Evolutionary conservation across 345 rosid species (phyloP).

Genomic region (Kandelia obovata): DNA sequence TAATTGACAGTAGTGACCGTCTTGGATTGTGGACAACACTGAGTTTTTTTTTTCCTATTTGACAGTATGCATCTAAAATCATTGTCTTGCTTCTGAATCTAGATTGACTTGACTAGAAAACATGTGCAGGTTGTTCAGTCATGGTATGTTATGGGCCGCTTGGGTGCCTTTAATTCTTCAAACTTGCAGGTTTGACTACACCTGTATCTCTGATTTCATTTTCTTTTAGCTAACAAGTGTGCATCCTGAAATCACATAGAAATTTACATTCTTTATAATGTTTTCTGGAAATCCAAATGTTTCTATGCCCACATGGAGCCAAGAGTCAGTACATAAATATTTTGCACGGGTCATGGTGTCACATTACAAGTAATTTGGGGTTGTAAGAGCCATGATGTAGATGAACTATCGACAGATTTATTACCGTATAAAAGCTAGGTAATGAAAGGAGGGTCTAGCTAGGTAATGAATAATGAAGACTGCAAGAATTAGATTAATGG

Average conservation of each 20-base stretch:
- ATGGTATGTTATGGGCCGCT: slow-evolving; percentile 94
- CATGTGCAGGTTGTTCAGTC: slow-evolving; percentile 71
- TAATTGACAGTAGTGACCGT: slow-evolving; percentile 1
- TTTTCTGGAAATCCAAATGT: not conserved
- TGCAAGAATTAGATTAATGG: too few species aligned
- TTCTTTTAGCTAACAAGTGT: not conserved
- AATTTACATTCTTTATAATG: not conserved
- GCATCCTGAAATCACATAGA: not conserved
- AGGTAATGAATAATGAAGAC: too few species aligned
- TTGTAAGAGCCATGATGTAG: too few species aligned
- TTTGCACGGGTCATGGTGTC: too few species aligned
- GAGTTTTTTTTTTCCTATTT: not conserved
- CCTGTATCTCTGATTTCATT: slow-evolving; percentile 1
- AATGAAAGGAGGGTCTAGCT: too few species aligned
- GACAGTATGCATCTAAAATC: not conserved
- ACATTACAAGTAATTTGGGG: too few species aligned
- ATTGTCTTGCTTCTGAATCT: not conserved
- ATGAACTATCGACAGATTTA: too few species aligned
- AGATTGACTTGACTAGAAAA: not conserved
- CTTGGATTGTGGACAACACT: not conserved
- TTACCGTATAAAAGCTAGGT: too few species aligned
- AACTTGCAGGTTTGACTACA: slow-evolving; percentile 74
- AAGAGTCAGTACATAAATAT: too few species aligned
- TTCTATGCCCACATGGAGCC: too few species aligned
- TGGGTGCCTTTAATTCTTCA: slow-evolving; percentile 89